phyloP scores from a whole-genome alignment of 192 early-diverging fungal species.

The Rhizophagus clarus region DNA sequence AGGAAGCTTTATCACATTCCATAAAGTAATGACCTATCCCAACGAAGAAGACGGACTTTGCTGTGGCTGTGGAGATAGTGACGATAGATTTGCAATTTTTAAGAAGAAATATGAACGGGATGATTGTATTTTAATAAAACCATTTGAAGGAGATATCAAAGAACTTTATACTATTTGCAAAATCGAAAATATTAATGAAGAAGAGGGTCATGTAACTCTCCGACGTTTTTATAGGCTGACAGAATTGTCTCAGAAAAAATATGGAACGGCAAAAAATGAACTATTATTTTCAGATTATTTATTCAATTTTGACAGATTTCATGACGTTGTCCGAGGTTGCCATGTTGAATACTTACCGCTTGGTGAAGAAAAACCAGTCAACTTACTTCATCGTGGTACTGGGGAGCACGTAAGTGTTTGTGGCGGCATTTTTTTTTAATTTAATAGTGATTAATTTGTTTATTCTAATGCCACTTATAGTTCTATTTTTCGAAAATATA shows the following conservation, averaged over 20 bases:
- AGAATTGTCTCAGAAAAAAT: background rate
- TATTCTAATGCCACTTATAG: conserved; percentile 10
- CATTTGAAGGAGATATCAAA: background rate
- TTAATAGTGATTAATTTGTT: background rate
- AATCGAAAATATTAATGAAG: conserved; percentile 6
- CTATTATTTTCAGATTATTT: conserved; percentile 23
- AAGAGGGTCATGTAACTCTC: background rate
- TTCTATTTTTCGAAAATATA: conserved; percentile 28
- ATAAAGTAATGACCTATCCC: background rate
- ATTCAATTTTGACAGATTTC: conserved; percentile 18
- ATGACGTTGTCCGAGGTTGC: background rate
- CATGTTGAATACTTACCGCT: conserved; percentile 16
- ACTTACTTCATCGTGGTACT: conserved; percentile 32
- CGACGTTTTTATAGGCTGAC: conserved; percentile 1
- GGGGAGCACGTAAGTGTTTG: conserved; percentile 34
- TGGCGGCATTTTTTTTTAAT: background rate
- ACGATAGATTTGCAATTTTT: background rate
- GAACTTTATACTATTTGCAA: conserved; percentile 17
- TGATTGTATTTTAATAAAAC: conserved; percentile 18
- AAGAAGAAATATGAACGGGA: conserved; percentile 3
- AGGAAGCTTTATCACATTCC: conserved; percentile 11
- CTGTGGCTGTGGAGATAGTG: background rate
- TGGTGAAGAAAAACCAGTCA: conserved; percentile 15
- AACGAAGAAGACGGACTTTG: background rate
- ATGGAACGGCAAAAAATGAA: conserved; percentile 1